These are phyloP conservation scores for Chlorella vulgaris DNA, from an alignment of 139 green algal species.

Conservation along the genomic window DNA sequence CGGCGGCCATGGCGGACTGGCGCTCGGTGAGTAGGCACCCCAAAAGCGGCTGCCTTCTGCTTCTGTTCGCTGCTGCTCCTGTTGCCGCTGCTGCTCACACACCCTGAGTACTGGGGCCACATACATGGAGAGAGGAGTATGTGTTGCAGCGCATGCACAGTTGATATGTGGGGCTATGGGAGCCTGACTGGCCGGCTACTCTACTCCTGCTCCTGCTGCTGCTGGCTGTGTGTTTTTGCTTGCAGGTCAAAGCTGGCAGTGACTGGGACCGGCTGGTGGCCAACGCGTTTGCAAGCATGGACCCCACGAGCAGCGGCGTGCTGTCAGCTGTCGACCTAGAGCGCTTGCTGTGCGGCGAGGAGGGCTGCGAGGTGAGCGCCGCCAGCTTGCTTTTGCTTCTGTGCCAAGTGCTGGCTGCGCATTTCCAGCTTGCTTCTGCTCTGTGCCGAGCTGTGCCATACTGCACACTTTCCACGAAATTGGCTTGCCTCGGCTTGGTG, in stretches of 20 bases:
- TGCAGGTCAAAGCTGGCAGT: slow-evolving; percentile 8
- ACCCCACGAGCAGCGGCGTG: slow-evolving; percentile 50
- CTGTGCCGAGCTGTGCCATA: too few relatives aligned
- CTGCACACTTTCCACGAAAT: too few relatives aligned
- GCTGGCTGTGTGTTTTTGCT: background rate
- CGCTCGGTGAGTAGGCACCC: background rate
- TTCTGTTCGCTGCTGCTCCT: too few relatives aligned
- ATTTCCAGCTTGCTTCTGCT: background rate
- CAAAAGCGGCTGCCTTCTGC: background rate
- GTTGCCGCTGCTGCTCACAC: background rate
- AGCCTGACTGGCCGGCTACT: too few relatives aligned
- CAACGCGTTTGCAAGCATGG: slow-evolving; percentile 60
- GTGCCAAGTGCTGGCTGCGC: background rate
- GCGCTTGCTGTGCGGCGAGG: slow-evolving; percentile 55
- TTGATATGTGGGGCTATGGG: too few relatives aligned
- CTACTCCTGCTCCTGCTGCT: background rate
- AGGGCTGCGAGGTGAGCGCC: slow-evolving; percentile 21
- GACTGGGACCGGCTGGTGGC: slow-evolving; percentile 53
- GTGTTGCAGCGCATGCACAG: too few relatives aligned
- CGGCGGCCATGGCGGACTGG: slow-evolving; percentile 80
- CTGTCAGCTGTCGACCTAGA: slow-evolving; percentile 59
- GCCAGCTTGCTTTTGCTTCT: too few relatives aligned
- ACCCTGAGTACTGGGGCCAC: too few relatives aligned
- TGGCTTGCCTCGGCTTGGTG: too few relatives aligned
- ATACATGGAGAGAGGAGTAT: too few relatives aligned